These are phyloP conservation scores for Angomonas ambiguus DNA, from an alignment of 208 protist genomes.

Conservation along the genomic window DNA sequence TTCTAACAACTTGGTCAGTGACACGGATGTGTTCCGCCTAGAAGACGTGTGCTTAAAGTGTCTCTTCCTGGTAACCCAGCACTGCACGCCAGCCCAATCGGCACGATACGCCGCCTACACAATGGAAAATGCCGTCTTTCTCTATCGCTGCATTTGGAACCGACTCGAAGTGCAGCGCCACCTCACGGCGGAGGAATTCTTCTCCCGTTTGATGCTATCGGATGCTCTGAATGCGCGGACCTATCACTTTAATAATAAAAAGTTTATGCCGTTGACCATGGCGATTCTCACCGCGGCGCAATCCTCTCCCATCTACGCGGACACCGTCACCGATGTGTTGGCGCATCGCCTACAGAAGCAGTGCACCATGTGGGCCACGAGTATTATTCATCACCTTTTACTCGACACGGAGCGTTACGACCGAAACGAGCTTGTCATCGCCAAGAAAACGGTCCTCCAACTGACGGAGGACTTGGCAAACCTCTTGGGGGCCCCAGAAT, in stretches of 20 bases:
- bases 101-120: constrained; percentile 55
- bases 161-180: constrained; percentile 45
- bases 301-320: constrained; percentile 34
- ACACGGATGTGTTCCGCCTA: constrained; percentile 54
- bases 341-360: constrained; percentile 53
- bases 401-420: constrained; percentile 16
- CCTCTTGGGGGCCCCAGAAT: constrained; percentile 65
- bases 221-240: constrained; percentile 38
- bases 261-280: constrained; percentile 54
- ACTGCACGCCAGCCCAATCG: constrained; percentile 24
- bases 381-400: constrained; percentile 41
- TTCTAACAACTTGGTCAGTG: constrained; percentile 34
- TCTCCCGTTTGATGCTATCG: constrained; percentile 36
- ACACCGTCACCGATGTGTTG: constrained; percentile 8
- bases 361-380: constrained; percentile 41
- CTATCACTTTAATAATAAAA: constrained; percentile 28
- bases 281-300: constrained; percentile 71
- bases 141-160: constrained; percentile 74
- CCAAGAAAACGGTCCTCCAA: constrained; percentile 27
- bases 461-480: constrained; percentile 72
- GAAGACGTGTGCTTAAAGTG: constrained; percentile 69
- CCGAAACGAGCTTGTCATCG: constrained; percentile 34
- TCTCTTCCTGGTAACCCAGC: constrained; percentile 41
- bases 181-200: constrained; percentile 34
- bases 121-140: constrained; percentile 37